Base-by-base conservation (phyloP, 2,329 filamentous ascomycete genomes). In the Penicillium olsonii region DNA sequence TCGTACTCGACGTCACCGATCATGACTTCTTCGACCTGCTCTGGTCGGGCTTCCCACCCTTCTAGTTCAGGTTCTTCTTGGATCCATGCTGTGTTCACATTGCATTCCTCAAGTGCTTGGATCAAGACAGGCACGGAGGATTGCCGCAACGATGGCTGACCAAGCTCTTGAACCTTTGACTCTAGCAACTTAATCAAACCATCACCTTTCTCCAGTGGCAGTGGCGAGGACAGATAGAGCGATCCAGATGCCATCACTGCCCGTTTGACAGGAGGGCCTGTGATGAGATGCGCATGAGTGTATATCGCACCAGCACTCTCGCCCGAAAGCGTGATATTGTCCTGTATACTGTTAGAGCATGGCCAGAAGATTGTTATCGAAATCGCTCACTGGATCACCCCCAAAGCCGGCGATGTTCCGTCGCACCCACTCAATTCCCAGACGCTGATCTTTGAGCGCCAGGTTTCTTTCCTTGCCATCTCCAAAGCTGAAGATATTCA, bases 221-320 rank as follows among this genome's bases (percentile, higher is more conserved):
- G 64, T 14, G 75, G 75, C 0, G 73, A 70, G 0, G 75, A 78
- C 0, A 78, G 53, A 40, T 71, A 67, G 1, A 78, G 54, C 3
- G 72, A 70, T 5, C 75, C 76, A 0, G 75, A 78, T 18, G 69
- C 66, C 6, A 78, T 43, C 4, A 76, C 64, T 4, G 62, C 69
- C 37, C 70, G 65, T 24, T 59, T 66, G 0, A 72, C 56, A 1
- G 59, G 63, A 2, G 61, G 64, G 3, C 67, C 66, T 1, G 63
- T 62, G 17, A 69, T 63, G 12, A 72, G 33, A 57, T 73, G 75
- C 1, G 73, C 75, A 54, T 78, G 76, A 4, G 63, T 66, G 19
- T 76, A 77, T 1, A 77, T 65, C 2, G 71, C 76, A 0, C 75
- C 76, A 0, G 76, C 75, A 37, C 75, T 78, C 51, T 78, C 75